Evolutionary conservation across 177 flowering plant genomes (phyloP).

Genomic region (Tripterygium wilfordii): DNA sequence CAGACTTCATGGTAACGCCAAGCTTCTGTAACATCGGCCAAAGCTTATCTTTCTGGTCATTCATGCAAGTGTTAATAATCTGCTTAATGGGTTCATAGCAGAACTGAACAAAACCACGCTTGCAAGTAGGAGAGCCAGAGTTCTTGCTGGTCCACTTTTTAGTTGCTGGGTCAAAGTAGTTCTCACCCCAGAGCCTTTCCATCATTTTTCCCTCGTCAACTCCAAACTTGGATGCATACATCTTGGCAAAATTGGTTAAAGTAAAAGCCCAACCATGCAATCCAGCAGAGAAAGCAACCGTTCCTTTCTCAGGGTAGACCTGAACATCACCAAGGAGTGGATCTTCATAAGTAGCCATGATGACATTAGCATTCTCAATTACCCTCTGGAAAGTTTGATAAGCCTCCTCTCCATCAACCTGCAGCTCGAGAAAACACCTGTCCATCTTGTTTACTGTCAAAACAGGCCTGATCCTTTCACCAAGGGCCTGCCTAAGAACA

Average conservation of each 20-base stretch:
- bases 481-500: conserved; percentile 49
- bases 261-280: conserved; percentile 61
- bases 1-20: conserved; percentile 41
- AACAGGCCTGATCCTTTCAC: conserved; percentile 59
- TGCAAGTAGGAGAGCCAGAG: conserved; percentile 47
- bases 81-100: conserved; percentile 59
- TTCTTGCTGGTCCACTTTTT: conserved; percentile 52
- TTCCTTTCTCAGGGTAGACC: conserved; percentile 59
- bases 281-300: conserved; percentile 58
- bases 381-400: conserved; percentile 50
- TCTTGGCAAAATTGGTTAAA: conserved; percentile 43
- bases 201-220: conserved; percentile 55
- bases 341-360: conserved; percentile 59
- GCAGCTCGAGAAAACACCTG: conserved; percentile 58
- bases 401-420: conserved; percentile 62
- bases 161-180: conserved; percentile 51
- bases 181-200: conserved; percentile 62
- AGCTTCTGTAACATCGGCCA: conserved; percentile 57
- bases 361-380: conserved; percentile 58
- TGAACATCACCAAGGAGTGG: conserved; percentile 57
- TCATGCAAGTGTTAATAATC: conserved; percentile 48
- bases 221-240: conserved; percentile 55
- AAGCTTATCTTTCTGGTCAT: conserved; percentile 53
- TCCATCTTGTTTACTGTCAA: conserved; percentile 64
- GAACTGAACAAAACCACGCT: conserved; percentile 56